Base-by-base conservation (phyloP, 345 rosid genomes). In the Salix koriyanagi region DNA sequence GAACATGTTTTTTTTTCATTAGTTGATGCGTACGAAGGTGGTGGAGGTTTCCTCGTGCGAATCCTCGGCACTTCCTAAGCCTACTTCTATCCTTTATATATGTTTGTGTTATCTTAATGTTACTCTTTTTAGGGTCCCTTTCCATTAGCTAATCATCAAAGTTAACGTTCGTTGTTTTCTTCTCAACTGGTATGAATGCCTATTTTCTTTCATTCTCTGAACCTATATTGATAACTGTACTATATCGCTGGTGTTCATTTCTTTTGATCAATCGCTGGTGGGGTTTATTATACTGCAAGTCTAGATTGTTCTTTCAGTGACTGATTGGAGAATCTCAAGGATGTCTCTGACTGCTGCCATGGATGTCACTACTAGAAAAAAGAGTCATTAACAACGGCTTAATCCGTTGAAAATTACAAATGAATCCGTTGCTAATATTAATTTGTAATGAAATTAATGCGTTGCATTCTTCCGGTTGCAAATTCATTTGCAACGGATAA, bases 291-390 rank as follows among this genome's bases (percentile, higher is more conserved):
- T 13, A 44, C 5, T 44, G 4, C 14, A 44, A 44, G 50, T 44
- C 50, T 44, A 44, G 50, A 44, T 13, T 44, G 50, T 13, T 44
- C 0, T 44, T 44, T 13, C 16, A 13, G 16, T 64, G 67, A 0
- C 44, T n/a, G 7, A 2, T 41, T n/a, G 10, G 15, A 67, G 70
- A 36, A 44, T 25, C 25, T 42, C 30, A 72, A 72, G 75, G 64
- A 73, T 73, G 69, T 7, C 69, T 62, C 69, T 58, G 18, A 42
- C n/a, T 28, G 46, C 66, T 25, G 42, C 79, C 14, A 52, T 54
- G 74, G 74, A 76, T 25, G 69, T 30, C 30, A 28, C 30, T 28
- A 1, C 30, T 28, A 28, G 1, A 28, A 28, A 28, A 28, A 28
- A 1, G 2, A 1, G 1, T 28, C 2, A 28, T 28, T 28, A 28